Conservation (phyloP, 345 rosid genomes). For the Cardamine chenopodiifolia region DNA sequence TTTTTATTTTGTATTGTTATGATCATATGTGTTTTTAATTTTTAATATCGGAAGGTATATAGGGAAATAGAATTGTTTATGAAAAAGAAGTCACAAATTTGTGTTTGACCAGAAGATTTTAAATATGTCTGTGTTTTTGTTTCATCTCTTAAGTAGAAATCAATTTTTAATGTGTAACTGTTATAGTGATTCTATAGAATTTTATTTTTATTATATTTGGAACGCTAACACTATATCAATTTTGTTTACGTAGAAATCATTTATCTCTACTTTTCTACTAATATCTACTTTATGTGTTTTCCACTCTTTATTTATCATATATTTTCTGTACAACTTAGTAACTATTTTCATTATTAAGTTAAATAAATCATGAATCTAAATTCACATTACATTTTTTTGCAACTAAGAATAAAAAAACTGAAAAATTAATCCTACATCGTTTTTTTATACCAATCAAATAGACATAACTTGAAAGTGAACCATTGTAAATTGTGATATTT, state of each 20-base stretch:
- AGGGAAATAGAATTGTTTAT: conserved; percentile 6
- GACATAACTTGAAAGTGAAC: neutral
- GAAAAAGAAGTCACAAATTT: neutral
- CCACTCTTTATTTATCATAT: too few species aligned
- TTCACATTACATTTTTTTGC: neutral
- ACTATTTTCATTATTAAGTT: too few species aligned
- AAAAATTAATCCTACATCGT: neutral
- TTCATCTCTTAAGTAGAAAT: neutral
- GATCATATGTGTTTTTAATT: conserved; percentile 26
- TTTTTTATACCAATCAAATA: too few species aligned
- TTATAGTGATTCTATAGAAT: neutral
- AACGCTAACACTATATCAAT: neutral
- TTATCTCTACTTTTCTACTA: too few species aligned
- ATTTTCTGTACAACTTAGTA: too few species aligned
- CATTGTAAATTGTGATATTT: neutral
- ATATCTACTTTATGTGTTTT: too few species aligned
- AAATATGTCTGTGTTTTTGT: conserved; percentile 7
- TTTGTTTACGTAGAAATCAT: too few species aligned
- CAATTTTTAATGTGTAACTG: neutral
- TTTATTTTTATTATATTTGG: neutral
- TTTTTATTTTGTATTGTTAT: conserved; percentile 20
- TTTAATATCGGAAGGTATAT: conserved; percentile 21
- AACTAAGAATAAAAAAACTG: neutral
- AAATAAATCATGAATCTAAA: neutral
- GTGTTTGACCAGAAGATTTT: conserved; percentile 22